Percentiles rank a stretch among this genome's conserved stretches.
These are phyloP conservation scores for Arctostaphylos glauca DNA, from an alignment of 148 eudicot genomes.

Conservation along the genomic window DNA sequence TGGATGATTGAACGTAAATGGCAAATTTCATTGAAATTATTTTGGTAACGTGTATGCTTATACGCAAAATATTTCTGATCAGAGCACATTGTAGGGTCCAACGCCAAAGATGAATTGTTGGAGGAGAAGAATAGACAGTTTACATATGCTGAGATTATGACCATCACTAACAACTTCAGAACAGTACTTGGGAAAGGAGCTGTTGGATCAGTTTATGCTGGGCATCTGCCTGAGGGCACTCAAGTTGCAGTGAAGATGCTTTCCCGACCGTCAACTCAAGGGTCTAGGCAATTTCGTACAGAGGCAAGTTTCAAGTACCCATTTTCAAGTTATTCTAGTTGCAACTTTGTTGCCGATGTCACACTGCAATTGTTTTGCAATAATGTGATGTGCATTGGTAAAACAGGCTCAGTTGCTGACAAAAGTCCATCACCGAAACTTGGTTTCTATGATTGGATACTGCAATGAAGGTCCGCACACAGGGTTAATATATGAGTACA, in stretches of 20 bases:
- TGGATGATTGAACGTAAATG: neutral
- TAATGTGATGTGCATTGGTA: neutral
- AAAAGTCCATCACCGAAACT: slow-evolving; percentile 26
- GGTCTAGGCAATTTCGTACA: slow-evolving; percentile 23
- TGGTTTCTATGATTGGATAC: slow-evolving; percentile 27
- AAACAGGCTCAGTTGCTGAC: slow-evolving; percentile 19
- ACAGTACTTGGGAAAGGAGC: slow-evolving; percentile 31
- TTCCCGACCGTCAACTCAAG: neutral
- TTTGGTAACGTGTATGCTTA: neutral
- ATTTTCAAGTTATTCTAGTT: neutral
- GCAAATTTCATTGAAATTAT: neutral
- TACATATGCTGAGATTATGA: neutral
- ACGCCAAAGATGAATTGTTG: neutral
- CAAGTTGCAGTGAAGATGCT: neutral
- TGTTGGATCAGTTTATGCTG: slow-evolving; percentile 30
- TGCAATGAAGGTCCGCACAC: slow-evolving; percentile 15
- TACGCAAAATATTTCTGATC: neutral
- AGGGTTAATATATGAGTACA: slow-evolving; percentile 26
- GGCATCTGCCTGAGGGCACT: slow-evolving; percentile 1
- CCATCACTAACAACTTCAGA: neutral
- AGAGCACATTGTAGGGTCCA: neutral
- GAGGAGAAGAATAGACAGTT: too few species aligned
- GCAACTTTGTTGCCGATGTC: too few species aligned
- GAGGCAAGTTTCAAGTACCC: slow-evolving; percentile 15
- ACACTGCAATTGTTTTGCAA: neutral